These are phyloP conservation scores for Phytophthora ramorum DNA, from an alignment of 352 stramenopile species.

Conservation along the genomic window DNA sequence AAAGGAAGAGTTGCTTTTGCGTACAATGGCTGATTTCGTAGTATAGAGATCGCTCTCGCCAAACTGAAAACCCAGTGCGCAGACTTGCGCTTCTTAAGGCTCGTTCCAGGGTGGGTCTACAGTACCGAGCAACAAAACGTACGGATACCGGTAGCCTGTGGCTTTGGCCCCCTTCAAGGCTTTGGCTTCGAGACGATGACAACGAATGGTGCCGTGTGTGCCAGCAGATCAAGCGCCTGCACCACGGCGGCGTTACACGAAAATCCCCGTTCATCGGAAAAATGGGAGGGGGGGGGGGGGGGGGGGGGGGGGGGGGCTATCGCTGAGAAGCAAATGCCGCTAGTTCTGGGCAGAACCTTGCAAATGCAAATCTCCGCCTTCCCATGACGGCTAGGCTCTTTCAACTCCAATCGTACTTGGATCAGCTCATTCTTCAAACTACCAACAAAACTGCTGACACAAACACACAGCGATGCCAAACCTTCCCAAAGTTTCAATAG, in stretches of 20 bases:
- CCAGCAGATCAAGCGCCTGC: no score
- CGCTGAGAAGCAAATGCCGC: not conserved
- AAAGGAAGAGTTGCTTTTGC: not conserved
- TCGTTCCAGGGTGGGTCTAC: not conserved
- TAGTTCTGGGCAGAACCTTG: not conserved
- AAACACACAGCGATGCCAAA: not conserved
- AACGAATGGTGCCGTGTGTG: no score
- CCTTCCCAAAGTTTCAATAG: not conserved
- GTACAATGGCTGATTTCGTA: not conserved
- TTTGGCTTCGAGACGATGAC: no score
- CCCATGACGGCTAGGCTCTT: not conserved
- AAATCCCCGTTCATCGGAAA: not conserved
- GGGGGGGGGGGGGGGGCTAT: no score
- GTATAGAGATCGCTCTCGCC: not conserved
- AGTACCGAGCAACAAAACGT: no score
- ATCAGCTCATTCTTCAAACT: not conserved
- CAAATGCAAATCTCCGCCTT: not conserved
- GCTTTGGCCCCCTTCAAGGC: no score
- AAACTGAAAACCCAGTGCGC: not conserved
- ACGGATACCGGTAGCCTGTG: no score
- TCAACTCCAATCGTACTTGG: not conserved
- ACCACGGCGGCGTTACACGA: no score
- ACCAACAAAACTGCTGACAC: not conserved
- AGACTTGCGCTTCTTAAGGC: not conserved
- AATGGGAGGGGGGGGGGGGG: no score